Base-by-base conservation (phyloP, 179 eudicot species). In the Amaranthus tricolor region DNA sequence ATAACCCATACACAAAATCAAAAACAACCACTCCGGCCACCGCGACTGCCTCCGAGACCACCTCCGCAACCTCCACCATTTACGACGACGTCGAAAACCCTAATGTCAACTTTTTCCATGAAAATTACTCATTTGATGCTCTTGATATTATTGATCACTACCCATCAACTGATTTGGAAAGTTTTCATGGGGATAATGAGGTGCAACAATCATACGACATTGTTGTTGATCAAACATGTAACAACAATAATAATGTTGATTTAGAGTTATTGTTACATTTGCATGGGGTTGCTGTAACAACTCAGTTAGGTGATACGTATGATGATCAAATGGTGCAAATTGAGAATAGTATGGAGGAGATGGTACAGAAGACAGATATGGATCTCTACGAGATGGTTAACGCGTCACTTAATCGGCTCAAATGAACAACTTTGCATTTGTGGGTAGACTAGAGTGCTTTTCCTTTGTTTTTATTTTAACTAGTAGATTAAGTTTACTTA, bases 301-400 rank as follows among this genome's bases (percentile, higher is more conserved):
- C 59, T 75, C 56, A 74, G 6, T 48, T 14, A 14, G 40, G 9
- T 14, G 72, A n/a, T n/a, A 31, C 47, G 4, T 3, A 49, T 13
- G 31, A 31, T 24, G 20, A 48, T 5, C 9, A 24, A 74, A 20
- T 52, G 45, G 16, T 48, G 47, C 58, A 59, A 58, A 45, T 62
- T 67, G 50, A 40, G 65, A 56, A 73, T 9, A 12, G n/a, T 11
- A 61, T 62, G 78, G 53, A 16, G 48, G 20, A 21, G 21, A 19
- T 54, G 16, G 19, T 59, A 6, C 53, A 1, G 12, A 66, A 53
- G 66, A 86, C 70, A 75, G 94, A 89, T 31, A 83, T 86, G 89
- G 94, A 89, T 76, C 79, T 89, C 68, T 62, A 82, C 47, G 94
- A 89, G 86, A 82, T 89, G 88, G 71, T 88, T 71, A 70, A 65